Percentiles rank a stretch among this genome's conserved stretches.
phyloP scores from a whole-genome alignment of 176 grass and related monocot species.

The Puccinellia tenuiflora region DNA sequence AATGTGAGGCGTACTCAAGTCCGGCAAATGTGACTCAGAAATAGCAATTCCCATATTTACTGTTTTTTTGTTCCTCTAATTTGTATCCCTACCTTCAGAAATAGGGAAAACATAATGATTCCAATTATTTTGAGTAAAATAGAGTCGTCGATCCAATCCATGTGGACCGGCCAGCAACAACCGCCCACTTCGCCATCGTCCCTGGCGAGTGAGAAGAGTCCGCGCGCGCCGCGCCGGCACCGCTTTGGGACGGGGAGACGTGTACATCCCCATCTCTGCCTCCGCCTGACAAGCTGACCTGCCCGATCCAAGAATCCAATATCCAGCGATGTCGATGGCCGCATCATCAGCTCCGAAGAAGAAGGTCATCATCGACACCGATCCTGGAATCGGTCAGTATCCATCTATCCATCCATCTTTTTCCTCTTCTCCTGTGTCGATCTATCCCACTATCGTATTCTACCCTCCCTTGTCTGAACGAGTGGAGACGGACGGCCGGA shows the following conservation, averaged over 20 bases:
- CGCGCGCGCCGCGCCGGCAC: neutral
- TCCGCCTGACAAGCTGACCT: neutral
- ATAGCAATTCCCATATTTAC: too few relatives aligned
- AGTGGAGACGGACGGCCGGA: neutral
- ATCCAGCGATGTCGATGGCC: neutral
- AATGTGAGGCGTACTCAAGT: too few relatives aligned
- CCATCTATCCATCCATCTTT: neutral
- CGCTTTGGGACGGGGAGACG: neutral
- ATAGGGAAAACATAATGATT: too few relatives aligned
- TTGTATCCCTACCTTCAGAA: too few relatives aligned
- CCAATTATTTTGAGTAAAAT: neutral
- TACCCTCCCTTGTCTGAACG: neutral
- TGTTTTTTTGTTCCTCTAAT: too few relatives aligned
- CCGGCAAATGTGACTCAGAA: too few relatives aligned
- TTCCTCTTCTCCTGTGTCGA: neutral
- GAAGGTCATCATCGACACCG: slow-evolving; percentile 80
- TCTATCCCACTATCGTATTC: neutral
- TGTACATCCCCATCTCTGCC: neutral
- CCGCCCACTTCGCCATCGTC: neutral
- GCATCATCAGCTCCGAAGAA: slow-evolving; percentile 16
- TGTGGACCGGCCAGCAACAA: neutral
- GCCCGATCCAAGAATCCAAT: neutral
- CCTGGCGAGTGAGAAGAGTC: neutral
- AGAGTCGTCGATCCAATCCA: neutral
- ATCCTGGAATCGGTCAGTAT: slow-evolving; percentile 60